Evolutionary conservation across 495 filamentous ascomycete species (phyloP).

Genomic region (Talaromyces wortmannii): DNA sequence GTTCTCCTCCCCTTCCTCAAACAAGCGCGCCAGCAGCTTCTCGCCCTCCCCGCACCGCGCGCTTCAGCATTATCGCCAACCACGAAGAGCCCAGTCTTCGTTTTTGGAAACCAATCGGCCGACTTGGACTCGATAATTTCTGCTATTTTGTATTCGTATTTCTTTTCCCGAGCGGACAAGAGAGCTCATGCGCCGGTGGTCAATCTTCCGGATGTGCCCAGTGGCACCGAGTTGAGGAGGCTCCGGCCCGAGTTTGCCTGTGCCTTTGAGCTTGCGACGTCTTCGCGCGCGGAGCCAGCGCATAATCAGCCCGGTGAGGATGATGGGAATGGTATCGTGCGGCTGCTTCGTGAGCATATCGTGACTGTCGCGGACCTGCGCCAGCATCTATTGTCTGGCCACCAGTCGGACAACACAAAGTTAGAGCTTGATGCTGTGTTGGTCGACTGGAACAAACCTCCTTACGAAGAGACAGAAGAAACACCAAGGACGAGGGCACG

Average conservation of each 20-base stretch:
- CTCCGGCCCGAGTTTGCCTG: slow-evolving; percentile 72
- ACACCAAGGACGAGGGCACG: slow-evolving; percentile 19
- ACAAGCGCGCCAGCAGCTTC: slow-evolving; percentile 25
- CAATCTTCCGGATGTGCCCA: slow-evolving; percentile 58
- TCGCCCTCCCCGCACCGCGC: slow-evolving; percentile 20
- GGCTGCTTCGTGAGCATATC: slow-evolving; percentile 32
- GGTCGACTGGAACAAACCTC: slow-evolving; percentile 85
- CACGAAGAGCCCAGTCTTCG: slow-evolving; percentile 28
- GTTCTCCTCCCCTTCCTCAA: slow-evolving; percentile 37
- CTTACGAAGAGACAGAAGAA: slow-evolving; percentile 9
- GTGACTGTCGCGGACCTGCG: slow-evolving; percentile 35
- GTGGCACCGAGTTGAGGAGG: slow-evolving; percentile 47
- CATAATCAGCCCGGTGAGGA: not conserved
- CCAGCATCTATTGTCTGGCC: not conserved
- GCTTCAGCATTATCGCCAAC: slow-evolving; percentile 9
- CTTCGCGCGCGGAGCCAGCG: slow-evolving; percentile 14
- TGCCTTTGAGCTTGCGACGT: slow-evolving; percentile 32
- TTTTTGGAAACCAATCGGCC: slow-evolving; percentile 42
- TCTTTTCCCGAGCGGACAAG: slow-evolving; percentile 47
- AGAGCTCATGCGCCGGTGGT: slow-evolving; percentile 73
- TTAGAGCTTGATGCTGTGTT: slow-evolving; percentile 42
- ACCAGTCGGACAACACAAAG: slow-evolving; percentile 8
- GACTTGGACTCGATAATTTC: slow-evolving; percentile 92
- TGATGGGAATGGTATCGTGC: slow-evolving; percentile 1
- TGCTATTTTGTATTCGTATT: slow-evolving; percentile 78